Evolutionary conservation across 2,329 filamentous ascomycete genomes (phyloP), one percentile per base, ranked within the genome.

Genomic region (Trichoderma hamatum): DNA sequence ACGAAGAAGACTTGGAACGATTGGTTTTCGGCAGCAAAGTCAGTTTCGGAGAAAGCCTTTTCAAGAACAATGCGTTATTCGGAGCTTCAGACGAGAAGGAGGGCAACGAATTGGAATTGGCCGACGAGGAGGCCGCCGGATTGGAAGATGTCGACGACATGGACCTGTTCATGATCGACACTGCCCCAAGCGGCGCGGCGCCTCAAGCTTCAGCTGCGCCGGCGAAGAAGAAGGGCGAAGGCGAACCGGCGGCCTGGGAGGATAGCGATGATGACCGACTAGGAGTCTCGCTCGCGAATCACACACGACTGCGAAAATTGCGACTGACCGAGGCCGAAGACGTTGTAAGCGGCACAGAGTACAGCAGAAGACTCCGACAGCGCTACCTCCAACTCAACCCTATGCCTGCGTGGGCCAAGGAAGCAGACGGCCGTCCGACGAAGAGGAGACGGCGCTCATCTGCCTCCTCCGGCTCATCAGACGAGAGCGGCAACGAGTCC

Each of bases 181-280:
- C 90, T 1, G 89, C 88, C 51, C 82, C 85, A 28, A 80, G 81
- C 1, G 79, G 81, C 26, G 73, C 74, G n/a, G 78, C 75, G 24
- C 75, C 81, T 32, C 74, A 78, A 13, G 65, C 74, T 11, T 67
- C 76, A 6, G 77, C 80, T 21, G 39, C 72, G 52, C 72, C 74
- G 24, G 70, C 74, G 28, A 74, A 69, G 6, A 72, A 74, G 24
- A 60, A 67, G 14, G 69, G 72, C 16, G 72, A 75, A 19, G 75
- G 72, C 58, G 82, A 85, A 52, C 82, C 83, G 24, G 85, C 90
- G 3, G 92, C 89, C 1, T 99, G 96, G 96, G 89, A 94, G 73
- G 96, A 99, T 78, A 98, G 94, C 79, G 96, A 99, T 75, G 96
- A 99, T 76, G 96, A 98, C 76, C 88, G 92, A 66, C 83, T 97